A percentile compares a stretch with the other conserved stretches of the same genome.
phyloP scores from a whole-genome alignment of 805 yeast genomes.

The Saccharomyces kudriavzevii region DNA sequence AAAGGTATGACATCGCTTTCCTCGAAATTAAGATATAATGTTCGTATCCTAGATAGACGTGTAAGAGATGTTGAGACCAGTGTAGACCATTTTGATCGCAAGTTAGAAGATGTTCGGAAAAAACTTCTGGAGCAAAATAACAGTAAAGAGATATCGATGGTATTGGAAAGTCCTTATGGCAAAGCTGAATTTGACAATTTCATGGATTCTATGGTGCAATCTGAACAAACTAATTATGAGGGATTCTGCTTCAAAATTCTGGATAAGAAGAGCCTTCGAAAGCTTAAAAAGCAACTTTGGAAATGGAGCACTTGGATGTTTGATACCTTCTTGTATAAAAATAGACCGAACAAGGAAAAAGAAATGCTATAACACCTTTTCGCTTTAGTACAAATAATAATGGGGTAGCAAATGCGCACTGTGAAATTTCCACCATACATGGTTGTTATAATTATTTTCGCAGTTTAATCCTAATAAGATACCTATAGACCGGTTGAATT shows the following conservation, averaged over 20 bases:
- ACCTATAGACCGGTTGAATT: too few species aligned
- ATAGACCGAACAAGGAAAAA: background rate
- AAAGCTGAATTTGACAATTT: slow-evolving; percentile 16
- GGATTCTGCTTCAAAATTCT: slow-evolving; percentile 13
- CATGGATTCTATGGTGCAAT: slow-evolving; percentile 8
- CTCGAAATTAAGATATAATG: slow-evolving; percentile 58
- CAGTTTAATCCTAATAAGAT: too few species aligned
- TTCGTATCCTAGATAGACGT: slow-evolving; percentile 48
- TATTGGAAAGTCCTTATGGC: slow-evolving; percentile 7
- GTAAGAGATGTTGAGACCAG: slow-evolving; percentile 62
- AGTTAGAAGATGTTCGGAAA: slow-evolving; percentile 15
- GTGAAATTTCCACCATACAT: too few species aligned
- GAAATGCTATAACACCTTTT: background rate
- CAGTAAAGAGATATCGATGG: background rate
- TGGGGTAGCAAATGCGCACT: background rate
- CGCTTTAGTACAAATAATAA: background rate
- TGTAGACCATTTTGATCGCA: slow-evolving; percentile 36
- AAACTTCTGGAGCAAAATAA: slow-evolving; percentile 7
- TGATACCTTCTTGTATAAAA: background rate
- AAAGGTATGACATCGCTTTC: slow-evolving; percentile 47
- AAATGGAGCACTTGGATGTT: background rate
- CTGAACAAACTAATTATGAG: slow-evolving; percentile 14
- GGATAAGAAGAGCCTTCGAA: slow-evolving; percentile 7
- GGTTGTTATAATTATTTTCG: too few species aligned
- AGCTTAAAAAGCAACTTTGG: slow-evolving; percentile 9